Conservation (phyloP, 2,329 filamentous ascomycete genomes). For the Mariannaea elegans region DNA sequence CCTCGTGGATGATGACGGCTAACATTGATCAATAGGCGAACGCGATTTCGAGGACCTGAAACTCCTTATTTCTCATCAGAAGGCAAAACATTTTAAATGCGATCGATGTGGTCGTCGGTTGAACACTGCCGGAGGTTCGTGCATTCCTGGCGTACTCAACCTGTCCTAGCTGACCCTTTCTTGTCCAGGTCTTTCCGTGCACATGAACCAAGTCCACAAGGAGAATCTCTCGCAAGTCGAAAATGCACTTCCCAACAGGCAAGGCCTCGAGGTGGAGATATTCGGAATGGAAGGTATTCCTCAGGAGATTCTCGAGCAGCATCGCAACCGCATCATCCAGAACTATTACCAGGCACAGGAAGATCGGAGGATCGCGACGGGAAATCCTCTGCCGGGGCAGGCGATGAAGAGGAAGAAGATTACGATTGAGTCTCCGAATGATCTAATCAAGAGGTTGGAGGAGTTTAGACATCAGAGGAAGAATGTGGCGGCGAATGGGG, state of each 20-base stretch:
- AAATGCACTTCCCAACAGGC: constrained; percentile 88
- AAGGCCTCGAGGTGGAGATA: constrained; percentile 90
- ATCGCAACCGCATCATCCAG: constrained; percentile 86
- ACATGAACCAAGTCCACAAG: constrained; percentile 99
- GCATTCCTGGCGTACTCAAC: neutral
- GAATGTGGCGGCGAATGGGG: constrained; percentile 62
- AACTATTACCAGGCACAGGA: constrained; percentile 87
- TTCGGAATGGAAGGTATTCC: constrained; percentile 99
- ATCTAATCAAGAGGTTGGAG: constrained; percentile 82
- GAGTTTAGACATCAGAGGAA: constrained; percentile 77
- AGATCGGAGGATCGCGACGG: constrained; percentile 81
- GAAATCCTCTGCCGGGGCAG: constrained; percentile 79
- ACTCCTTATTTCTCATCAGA: constrained; percentile 96
- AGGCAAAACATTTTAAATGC: constrained; percentile 99
- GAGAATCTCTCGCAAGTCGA: constrained; percentile 88
- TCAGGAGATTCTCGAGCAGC: constrained; percentile 81
- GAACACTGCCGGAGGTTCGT: constrained; percentile 91
- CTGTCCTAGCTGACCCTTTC: constrained; percentile 19
- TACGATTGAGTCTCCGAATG: constrained; percentile 77
- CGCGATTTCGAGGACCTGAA: constrained; percentile 98
- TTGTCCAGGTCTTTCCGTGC: constrained; percentile 82
- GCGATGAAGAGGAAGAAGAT: constrained; percentile 74
- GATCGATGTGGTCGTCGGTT: constrained; percentile 86
- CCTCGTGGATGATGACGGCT: constrained; percentile 30
- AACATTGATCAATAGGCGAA: constrained; percentile 64